Percentiles rank a stretch among this genome's conserved stretches.
Evolutionary conservation across 73 alveolate genomes (phyloP).

Genomic region (Symbiodinium pilosum): DNA sequence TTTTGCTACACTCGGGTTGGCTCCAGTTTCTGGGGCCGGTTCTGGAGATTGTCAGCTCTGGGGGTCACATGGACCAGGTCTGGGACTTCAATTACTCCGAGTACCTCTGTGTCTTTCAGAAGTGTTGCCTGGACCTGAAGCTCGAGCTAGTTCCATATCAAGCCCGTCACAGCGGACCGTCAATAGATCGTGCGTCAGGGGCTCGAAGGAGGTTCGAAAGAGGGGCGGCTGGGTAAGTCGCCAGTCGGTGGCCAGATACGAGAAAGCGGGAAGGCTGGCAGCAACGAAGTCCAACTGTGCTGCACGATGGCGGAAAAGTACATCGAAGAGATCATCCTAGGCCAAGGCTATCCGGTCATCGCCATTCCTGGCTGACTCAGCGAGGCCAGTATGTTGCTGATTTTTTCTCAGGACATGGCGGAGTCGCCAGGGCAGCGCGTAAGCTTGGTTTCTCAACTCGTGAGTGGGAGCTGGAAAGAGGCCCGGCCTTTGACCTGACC

Average conservation of each 20-base stretch:
- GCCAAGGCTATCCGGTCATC: constrained; percentile 24
- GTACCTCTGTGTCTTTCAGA: constrained; percentile 10
- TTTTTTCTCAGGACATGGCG: constrained; percentile 8
- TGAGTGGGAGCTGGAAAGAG: neutral
- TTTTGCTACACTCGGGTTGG: constrained; percentile 20
- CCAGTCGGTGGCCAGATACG: neutral
- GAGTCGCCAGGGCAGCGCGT: neutral
- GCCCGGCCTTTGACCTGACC: neutral
- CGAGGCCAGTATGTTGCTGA: neutral
- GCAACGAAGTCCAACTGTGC: neutral
- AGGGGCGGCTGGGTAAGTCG: constrained; percentile 12
- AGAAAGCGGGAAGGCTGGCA: constrained; percentile 29
- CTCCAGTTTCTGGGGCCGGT: neutral
- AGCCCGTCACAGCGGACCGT: constrained; percentile 21
- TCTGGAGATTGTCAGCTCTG: neutral
- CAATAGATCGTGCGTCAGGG: neutral
- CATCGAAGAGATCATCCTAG: constrained; percentile 10
- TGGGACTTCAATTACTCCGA: constrained; percentile 45
- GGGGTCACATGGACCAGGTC: neutral
- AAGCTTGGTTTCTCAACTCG: neutral
- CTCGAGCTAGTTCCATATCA: neutral
- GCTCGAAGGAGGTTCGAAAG: constrained; percentile 18
- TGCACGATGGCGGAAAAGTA: neutral
- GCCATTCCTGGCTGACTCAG: neutral
- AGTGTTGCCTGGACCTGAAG: neutral